Conservation (phyloP, 108 stramenopile genomes). For the Chaetoceros muelleri region DNA sequence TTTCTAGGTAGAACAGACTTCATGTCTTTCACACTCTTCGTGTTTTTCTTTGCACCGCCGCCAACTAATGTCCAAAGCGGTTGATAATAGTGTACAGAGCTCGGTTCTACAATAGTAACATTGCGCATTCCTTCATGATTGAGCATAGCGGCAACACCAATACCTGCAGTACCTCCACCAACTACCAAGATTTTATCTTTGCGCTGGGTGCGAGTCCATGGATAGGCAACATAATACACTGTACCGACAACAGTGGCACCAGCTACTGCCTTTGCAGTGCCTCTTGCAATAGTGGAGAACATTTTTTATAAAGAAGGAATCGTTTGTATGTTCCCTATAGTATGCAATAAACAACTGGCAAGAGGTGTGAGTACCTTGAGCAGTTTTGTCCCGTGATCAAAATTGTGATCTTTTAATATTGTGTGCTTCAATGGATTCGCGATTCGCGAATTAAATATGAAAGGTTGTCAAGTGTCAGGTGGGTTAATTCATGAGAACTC, state of each 20-base stretch:
- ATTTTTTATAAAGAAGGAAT: constrained; percentile 7
- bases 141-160: constrained; percentile 29
- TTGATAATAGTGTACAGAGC: constrained; percentile 27
- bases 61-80: constrained; percentile 39
- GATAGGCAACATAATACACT: constrained; percentile 10
- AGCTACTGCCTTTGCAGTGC: constrained; percentile 7
- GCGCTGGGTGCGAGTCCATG: constrained; percentile 5
- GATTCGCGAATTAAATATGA: too few species aligned
- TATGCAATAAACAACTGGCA: too few species aligned
- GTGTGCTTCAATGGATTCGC: too few species aligned
- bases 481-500: too few species aligned
- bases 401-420: too few species aligned
- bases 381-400: too few species aligned
- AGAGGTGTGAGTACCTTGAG: too few species aligned
- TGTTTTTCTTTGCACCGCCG: constrained; percentile 14
- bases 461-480: too few species aligned
- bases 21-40: constrained; percentile 11
- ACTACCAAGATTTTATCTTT: constrained; percentile 16
- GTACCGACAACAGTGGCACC: not conserved
- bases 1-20: constrained; percentile 18
- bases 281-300: constrained; percentile 1
- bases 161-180: constrained; percentile 34
- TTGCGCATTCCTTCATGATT: constrained; percentile 21
- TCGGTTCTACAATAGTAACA: constrained; percentile 27
- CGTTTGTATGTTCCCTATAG: too few species aligned